phyloP scores from a whole-genome alignment of 768 basidiomycete species.

The Trametopsis cervina region DNA sequence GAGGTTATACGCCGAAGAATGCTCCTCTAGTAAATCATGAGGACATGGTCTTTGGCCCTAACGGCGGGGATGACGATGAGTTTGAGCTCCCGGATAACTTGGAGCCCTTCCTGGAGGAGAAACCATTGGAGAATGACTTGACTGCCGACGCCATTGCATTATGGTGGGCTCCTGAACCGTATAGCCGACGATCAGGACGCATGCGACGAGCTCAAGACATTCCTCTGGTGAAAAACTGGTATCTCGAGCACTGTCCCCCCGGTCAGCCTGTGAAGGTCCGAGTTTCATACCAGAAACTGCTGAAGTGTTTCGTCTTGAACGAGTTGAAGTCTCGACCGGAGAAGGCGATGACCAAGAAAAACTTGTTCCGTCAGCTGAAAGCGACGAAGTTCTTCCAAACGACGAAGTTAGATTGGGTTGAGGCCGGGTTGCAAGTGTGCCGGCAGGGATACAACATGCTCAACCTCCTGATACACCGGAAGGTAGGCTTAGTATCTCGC shows the following conservation, averaged over 20 bases:
- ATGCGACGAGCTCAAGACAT: constrained; percentile 94
- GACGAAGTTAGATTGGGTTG: constrained; percentile 97
- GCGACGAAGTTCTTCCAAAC: constrained; percentile 99
- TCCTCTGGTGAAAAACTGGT: constrained; percentile 97
- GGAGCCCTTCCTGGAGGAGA: constrained; percentile 74
- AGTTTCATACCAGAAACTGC: constrained; percentile 96
- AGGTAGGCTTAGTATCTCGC: no score
- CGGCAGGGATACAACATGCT: constrained; percentile 99
- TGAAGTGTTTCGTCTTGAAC: constrained; percentile 94
- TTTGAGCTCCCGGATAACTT: constrained; percentile 79
- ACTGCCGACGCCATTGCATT: constrained; percentile 96
- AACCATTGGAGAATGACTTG: constrained; percentile 78
- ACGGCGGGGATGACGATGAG: constrained; percentile 77
- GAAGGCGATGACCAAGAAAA: constrained; percentile 98
- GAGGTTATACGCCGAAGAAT: constrained; percentile 81
- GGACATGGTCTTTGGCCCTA: constrained; percentile 86
- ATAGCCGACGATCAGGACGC: constrained; percentile 84
- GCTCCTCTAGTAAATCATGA: constrained; percentile 81
- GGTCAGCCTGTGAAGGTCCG: constrained; percentile 96
- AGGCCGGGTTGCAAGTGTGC: constrained; percentile 97
- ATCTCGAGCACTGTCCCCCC: constrained; percentile 96
- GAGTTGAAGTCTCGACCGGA: constrained; percentile 84
- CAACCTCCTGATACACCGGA: constrained; percentile 96
- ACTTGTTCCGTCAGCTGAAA: constrained; percentile 90
- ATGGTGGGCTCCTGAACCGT: constrained; percentile 98